Percentiles rank a stretch among this genome's conserved stretches.
phyloP scores from a whole-genome alignment of 805 yeast genomes.

The Ogataea wickerhamii region DNA sequence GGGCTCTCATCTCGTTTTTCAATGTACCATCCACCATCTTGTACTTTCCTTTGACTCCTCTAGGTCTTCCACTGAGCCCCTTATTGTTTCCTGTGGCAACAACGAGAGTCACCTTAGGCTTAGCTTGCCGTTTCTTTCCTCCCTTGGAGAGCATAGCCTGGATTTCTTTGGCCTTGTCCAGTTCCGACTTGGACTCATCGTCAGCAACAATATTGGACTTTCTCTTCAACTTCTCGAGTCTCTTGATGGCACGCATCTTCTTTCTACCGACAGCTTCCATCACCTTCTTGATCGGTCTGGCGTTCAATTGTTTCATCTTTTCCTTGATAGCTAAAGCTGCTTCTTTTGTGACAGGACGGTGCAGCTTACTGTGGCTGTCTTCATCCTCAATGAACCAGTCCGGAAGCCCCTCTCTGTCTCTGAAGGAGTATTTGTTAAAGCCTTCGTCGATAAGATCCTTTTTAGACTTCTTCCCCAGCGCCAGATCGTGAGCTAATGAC shows the following conservation, averaged over 20 bases:
- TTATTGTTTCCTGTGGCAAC: constrained; percentile 82
- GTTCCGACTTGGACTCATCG: constrained; percentile 81
- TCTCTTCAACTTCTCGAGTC: constrained; percentile 85
- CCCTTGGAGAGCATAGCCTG: constrained; percentile 78
- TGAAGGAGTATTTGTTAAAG: constrained; percentile 84
- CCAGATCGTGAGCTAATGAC: constrained; percentile 96
- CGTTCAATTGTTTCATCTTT: constrained; percentile 77
- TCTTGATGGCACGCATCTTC: constrained; percentile 84
- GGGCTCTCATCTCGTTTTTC: constrained; percentile 96
- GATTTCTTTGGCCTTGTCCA: constrained; percentile 93
- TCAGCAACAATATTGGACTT: constrained; percentile 90
- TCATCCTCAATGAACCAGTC: constrained; percentile 98
- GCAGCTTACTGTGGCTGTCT: constrained; percentile 75
- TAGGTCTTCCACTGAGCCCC: constrained; percentile 92
- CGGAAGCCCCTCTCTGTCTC: constrained; percentile 88
- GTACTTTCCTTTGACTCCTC: constrained; percentile 94
- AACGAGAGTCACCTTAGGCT: constrained; percentile 84
- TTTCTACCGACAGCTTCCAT: constrained; percentile 95
- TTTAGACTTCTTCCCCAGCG: constrained; percentile 80
- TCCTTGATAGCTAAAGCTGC: constrained; percentile 76
- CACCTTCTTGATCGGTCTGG: constrained; percentile 98
- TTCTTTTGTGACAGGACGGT: constrained; percentile 93
- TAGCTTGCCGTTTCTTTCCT: constrained; percentile 61
- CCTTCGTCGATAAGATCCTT: constrained; percentile 91
- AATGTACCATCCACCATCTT: constrained; percentile 98